A percentile compares a stretch with the other conserved stretches of the same genome.
Conservation (phyloP, 768 basidiomycete species). For the Rubroboletus satanas region DNA sequence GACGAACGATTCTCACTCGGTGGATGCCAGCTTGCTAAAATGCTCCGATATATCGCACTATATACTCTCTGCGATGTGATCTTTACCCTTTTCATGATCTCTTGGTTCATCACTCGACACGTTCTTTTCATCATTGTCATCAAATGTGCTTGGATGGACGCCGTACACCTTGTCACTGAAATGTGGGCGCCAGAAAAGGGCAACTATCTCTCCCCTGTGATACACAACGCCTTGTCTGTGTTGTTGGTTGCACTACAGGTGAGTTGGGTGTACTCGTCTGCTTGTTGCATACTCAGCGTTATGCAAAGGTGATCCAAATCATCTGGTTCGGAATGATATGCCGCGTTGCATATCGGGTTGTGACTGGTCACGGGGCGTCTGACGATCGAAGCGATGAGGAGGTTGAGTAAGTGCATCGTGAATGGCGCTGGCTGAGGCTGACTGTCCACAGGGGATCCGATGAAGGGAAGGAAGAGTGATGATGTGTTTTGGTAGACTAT, state of each 20-base stretch:
- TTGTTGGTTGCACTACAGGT: conserved; percentile 66
- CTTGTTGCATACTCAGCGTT: conserved; percentile 5
- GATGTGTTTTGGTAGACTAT: conserved; percentile 22
- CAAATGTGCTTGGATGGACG: conserved; percentile 52
- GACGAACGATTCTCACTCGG: conserved; percentile 1
- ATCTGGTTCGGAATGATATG: conserved; percentile 88
- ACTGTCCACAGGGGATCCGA: conserved; percentile 14
- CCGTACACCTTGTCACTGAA: conserved; percentile 41
- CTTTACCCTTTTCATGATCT: conserved; percentile 80
- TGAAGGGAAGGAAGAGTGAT: conserved; percentile 27
- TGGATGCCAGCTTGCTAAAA: conserved; percentile 76
- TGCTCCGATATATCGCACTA: conserved; percentile 80
- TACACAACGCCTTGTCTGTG: conserved; percentile 46
- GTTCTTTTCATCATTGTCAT: conserved; percentile 74
- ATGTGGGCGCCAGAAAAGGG: conserved; percentile 62
- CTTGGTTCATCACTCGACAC: conserved; percentile 91
- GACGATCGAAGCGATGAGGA: conserved; percentile 88
- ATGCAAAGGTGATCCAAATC: conserved; percentile 58
- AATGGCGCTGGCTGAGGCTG: conserved; percentile 2
- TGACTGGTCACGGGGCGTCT: conserved; percentile 70
- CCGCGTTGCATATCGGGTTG: conserved; percentile 75
- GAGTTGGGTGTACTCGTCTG: not conserved
- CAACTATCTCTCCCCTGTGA: conserved; percentile 47
- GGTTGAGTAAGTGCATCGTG: conserved; percentile 37
- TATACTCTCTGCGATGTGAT: conserved; percentile 64